Evolutionary conservation across 495 filamentous ascomycete species (phyloP), one percentile per base, ranked within the genome.

Genomic region (Sphaerosporella brunnea): DNA sequence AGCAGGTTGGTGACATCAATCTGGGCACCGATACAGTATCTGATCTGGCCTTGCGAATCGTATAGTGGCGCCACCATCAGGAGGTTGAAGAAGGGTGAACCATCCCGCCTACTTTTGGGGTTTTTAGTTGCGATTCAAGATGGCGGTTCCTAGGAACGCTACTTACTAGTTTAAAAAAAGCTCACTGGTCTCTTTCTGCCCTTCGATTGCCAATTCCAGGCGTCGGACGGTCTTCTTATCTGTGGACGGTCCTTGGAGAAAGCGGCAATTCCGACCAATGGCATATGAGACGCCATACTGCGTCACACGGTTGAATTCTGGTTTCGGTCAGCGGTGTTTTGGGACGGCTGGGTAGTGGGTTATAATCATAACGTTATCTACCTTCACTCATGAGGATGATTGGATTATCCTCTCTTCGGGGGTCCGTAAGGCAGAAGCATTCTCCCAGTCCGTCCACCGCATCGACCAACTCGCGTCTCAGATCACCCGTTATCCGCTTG

Each of bases 381-480:
- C 79, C 79, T 68, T 83, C 74, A 4, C 79, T 83, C 28, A 32
- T 32, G 13, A 32, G 84, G 2, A 86, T 71, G 47, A 88, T 78
- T 1, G 80, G 82, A 62, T 84, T 83, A 54, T 80, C 82, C 3
- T 70, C 67, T 50, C 78, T 65, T 19, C 76, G 76, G 5, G 82
- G 80, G 63, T 87, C 82, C 4, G 79, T 80, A 51, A 85, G 62
- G 58, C 80, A 84, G 53, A 84, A 86, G 0, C 80, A 78, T 55
- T 85, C 80, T 0, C 77, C 79, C 38, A 86, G 53, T 2, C 80
- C 80, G 56, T 84, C 40, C 2, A 77, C 77, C 9, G 78, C 66
- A 53, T 68, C 72, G 45, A 62, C 66, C 28, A 32, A 13, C 5
- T 32, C 28, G 28, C 28, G 5, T 13, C 28, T 32, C 5, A 32